phyloP scores from a whole-genome alignment of 345 rosid genomes.

The Microcos paniculata region DNA sequence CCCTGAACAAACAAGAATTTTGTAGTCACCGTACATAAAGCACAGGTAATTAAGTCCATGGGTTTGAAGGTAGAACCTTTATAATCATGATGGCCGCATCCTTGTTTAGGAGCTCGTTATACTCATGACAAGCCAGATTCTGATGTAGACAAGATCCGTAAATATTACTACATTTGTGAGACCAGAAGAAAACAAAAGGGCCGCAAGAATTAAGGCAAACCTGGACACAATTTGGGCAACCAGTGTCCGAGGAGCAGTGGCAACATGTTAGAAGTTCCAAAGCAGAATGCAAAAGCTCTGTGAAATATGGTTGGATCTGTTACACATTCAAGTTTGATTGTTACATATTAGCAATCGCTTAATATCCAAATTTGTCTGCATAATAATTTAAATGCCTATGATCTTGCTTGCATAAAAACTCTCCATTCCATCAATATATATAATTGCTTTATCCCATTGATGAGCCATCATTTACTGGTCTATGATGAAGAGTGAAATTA shows the following conservation, averaged over 20 bases:
- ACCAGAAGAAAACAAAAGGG: background rate
- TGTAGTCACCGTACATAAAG: background rate
- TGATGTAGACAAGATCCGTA: slow-evolving; percentile 22
- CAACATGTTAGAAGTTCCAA: slow-evolving; percentile 69
- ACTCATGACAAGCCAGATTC: slow-evolving; percentile 67
- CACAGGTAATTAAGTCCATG: background rate
- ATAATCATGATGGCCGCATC: slow-evolving; percentile 74
- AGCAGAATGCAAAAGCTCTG: slow-evolving; percentile 65
- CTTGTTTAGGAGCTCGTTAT: slow-evolving; percentile 79
- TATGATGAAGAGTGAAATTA: background rate
- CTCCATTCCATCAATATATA: background rate
- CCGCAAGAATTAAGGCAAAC: slow-evolving; percentile 25
- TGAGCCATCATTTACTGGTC: background rate
- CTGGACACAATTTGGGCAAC: slow-evolving; percentile 90
- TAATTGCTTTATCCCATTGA: background rate
- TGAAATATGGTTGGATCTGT: slow-evolving; percentile 76
- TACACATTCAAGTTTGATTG: slow-evolving; percentile 7
- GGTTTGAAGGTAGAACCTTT: slow-evolving; percentile 41
- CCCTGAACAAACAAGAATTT: slow-evolving; percentile 43
- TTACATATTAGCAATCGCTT: slow-evolving; percentile 14
- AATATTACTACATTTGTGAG: background rate
- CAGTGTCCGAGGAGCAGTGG: slow-evolving; percentile 54
- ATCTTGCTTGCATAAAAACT: background rate
- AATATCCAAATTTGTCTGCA: background rate
- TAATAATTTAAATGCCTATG: background rate